A percentile compares a stretch with the other conserved stretches of the same genome.
Evolutionary conservation across 2,329 filamentous ascomycete species (phyloP).

Genomic region (Fusarium graminum): DNA sequence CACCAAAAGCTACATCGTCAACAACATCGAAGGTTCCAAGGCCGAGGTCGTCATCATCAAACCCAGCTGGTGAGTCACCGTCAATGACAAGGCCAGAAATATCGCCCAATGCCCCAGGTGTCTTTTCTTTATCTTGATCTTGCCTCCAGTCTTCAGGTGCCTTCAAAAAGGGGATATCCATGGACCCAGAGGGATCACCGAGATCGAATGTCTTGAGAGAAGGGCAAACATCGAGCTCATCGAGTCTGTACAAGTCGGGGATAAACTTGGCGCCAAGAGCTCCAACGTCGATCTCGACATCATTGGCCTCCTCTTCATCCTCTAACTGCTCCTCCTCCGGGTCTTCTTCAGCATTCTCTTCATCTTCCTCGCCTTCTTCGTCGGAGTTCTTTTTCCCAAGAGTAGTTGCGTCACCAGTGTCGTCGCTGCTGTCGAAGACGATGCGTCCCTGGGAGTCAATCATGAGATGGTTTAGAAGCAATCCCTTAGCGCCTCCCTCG

Average conservation of each 20-base stretch:
- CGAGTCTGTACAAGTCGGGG: slow-evolving; percentile 80
- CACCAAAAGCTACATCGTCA: slow-evolving; percentile 86
- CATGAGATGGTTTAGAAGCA: slow-evolving; percentile 95
- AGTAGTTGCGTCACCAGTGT: slow-evolving; percentile 68
- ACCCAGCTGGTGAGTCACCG: slow-evolving; percentile 85
- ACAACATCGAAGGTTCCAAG: slow-evolving; percentile 79
- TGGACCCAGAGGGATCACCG: slow-evolving; percentile 83
- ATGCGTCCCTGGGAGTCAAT: slow-evolving; percentile 94
- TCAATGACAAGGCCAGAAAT: slow-evolving; percentile 87
- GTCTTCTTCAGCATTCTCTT: slow-evolving; percentile 55
- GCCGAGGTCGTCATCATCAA: slow-evolving; percentile 76
- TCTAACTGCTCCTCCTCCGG: slow-evolving; percentile 50
- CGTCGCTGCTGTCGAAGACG: slow-evolving; percentile 98
- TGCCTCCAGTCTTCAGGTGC: slow-evolving; percentile 87
- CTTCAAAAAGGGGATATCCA: slow-evolving; percentile 93
- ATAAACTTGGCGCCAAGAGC: slow-evolving; percentile 86
- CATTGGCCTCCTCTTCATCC: slow-evolving; percentile 58
- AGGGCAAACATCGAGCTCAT: slow-evolving; percentile 92
- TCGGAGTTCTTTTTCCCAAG: slow-evolving; percentile 55
- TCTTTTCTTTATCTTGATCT: slow-evolving; percentile 74
- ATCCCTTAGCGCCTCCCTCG: slow-evolving; percentile 94
- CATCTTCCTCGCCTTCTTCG: slow-evolving; percentile 57
- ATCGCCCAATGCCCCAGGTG: slow-evolving; percentile 68
- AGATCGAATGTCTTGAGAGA: slow-evolving; percentile 95
- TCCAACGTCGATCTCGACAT: slow-evolving; percentile 81